Conservation (phyloP, 495 filamentous ascomycete genomes). For the Lasiosphaeriaceae sp. region DNA sequence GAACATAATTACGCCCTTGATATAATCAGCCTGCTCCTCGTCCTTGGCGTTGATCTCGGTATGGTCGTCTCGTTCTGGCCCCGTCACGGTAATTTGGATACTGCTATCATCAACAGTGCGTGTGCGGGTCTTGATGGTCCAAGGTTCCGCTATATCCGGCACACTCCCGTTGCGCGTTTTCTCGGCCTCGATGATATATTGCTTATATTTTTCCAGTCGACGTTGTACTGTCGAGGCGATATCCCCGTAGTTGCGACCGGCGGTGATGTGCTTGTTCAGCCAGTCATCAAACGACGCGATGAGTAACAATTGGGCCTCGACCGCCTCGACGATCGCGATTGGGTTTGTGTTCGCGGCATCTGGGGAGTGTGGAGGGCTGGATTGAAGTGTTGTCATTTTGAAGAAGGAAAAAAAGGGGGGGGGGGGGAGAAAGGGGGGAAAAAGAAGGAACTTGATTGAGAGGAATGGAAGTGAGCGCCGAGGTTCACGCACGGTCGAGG, state of each 20-base stretch:
- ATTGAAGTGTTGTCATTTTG: not conserved
- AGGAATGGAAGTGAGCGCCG: not conserved
- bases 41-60: constrained; percentile 9
- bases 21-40: not conserved
- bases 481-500: not conserved
- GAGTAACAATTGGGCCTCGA: constrained; percentile 8
- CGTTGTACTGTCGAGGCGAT: not conserved
- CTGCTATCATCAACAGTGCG: not conserved
- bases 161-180: not conserved
- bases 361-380: not conserved
- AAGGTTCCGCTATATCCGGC: not conserved
- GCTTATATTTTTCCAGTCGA: constrained; percentile 2
- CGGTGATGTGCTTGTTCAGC: constrained; percentile 3
- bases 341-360: not conserved
- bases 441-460: not conserved
- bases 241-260: not conserved
- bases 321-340: not conserved
- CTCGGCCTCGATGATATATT: constrained; percentile 1
- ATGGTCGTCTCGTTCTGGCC: not conserved
- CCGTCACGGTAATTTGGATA: not conserved
- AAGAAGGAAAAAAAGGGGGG: too few species aligned
- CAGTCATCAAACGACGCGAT: constrained; percentile 11
- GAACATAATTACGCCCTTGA: constrained; percentile 13
- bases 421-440: too few species aligned
- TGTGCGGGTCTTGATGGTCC: not conserved